Conservation (phyloP, 371 early-diverging fungal genomes). For the Haplosporangium sp. region DNA sequence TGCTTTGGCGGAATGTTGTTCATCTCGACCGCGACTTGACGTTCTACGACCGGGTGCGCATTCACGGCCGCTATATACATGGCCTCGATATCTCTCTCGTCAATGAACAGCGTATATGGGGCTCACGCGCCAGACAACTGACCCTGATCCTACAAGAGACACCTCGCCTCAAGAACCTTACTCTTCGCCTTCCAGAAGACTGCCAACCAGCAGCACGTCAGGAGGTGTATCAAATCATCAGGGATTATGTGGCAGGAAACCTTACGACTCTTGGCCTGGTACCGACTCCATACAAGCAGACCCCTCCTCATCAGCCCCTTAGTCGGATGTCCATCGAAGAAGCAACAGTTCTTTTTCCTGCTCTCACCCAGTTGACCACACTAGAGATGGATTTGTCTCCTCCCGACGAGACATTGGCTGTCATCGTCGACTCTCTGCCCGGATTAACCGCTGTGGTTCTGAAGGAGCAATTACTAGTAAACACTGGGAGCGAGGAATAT, state of each 20-base stretch:
- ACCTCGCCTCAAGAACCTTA: neutral
- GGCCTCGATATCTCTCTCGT: neutral
- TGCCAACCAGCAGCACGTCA: too few relatives aligned
- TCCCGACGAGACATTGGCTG: neutral
- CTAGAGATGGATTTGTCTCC: slow-evolving; percentile 8
- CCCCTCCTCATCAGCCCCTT: neutral
- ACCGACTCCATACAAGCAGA: neutral
- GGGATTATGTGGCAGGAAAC: neutral
- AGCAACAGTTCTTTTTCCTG: slow-evolving; percentile 2
- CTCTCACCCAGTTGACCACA: neutral
- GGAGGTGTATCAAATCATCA: neutral
- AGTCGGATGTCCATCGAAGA: neutral
- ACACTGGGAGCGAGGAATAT: neutral
- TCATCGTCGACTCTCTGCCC: neutral
- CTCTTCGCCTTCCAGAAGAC: neutral
- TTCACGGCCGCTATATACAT: slow-evolving; percentile 1
- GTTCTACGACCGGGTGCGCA: neutral
- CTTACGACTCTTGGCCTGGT: neutral
- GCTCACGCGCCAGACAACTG: neutral
- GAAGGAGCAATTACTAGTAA: neutral
- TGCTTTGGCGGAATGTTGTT: slow-evolving; percentile 5
- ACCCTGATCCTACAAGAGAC: neutral
- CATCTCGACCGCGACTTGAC: neutral
- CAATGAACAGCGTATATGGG: neutral
- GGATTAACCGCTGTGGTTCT: neutral